Evolutionary conservation across 2,329 filamentous ascomycete species (phyloP), one percentile per base, ranked within the genome.

Genomic region (Fusarium nodosum): DNA sequence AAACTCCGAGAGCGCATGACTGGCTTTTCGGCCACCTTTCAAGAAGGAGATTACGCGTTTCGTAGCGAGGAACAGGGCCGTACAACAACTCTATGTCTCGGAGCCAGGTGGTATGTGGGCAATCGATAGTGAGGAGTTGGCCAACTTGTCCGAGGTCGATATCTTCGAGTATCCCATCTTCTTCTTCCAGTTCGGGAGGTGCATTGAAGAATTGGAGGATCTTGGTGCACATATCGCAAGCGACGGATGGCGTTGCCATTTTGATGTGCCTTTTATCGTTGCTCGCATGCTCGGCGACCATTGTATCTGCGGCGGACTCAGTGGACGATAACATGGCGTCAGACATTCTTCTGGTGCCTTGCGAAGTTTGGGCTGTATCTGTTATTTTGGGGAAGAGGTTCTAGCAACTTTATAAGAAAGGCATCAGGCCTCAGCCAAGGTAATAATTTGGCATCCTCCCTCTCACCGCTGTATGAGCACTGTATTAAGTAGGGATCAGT

Each of bases 331-430:
- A 24, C 13, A 24, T 15, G 20, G 12, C 1, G 15, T 41, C 4
- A 0, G 2, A 22, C 1, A 15, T 12, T 15, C 12, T 12, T 3
- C 15, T 24, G 20, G 7, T 24, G n/a, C 2, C 22, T 24, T 5
- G 22, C 22, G 5, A 24, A 24, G 22, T 4, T 24, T 24, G 22
- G 3, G 22, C 22, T 3, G 22, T 24, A 24, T 24, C 22, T 24
- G 22, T 24, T n/a, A n/a, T 24, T 24, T 24, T 24, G 3, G 22
- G 5, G 22, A 24, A 24, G 22, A 24, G 3, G 5, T 24, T 24
- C 22, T 24, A 24, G 3, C 22, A 3, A 3, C 22, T 24, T 3
- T 24, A 24, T 24, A 24, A 3, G 2, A 1, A 24, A 24, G 22
- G 22, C 22, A 5, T 3, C 22, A 24, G 22, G 22, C 22, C 20